Conservation (phyloP, 1,139 yeast species). For the Starmera stellimalicola region DNA sequence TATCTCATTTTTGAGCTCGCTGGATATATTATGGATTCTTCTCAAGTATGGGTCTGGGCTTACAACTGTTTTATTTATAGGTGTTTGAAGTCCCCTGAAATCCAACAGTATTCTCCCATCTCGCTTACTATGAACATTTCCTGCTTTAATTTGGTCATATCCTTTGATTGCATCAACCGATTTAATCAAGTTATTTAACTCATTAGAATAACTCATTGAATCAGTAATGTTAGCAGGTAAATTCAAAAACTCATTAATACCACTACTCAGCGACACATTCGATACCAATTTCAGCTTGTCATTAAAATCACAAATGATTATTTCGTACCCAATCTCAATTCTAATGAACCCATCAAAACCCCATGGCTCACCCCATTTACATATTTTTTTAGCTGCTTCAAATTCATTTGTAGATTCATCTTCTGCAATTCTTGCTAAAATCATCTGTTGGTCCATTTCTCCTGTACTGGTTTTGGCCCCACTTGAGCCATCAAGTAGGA, state of each 20-base stretch:
- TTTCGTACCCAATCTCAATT: conserved; percentile 47
- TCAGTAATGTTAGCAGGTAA: conserved; percentile 18
- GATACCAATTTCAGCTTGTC: conserved; percentile 33
- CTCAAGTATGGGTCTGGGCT: conserved; percentile 37
- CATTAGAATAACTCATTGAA: conserved; percentile 15
- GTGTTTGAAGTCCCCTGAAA: conserved; percentile 39
- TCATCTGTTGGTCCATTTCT: conserved; percentile 48
- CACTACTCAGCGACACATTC: conserved; percentile 31
- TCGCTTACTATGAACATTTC: conserved; percentile 32
- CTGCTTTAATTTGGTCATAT: conserved; percentile 35
- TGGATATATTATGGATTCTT: conserved; percentile 31
- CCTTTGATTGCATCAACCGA: conserved; percentile 23
- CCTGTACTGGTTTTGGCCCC: conserved; percentile 43
- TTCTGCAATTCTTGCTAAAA: conserved; percentile 17
- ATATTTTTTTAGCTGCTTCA: conserved; percentile 34
- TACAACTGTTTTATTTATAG: conserved; percentile 36
- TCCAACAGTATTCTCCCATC: conserved; percentile 40
- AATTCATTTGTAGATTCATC: conserved; percentile 29
- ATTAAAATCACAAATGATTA: conserved; percentile 42
- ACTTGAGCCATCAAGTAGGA: conserved; percentile 49
- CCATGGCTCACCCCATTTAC: conserved; percentile 28
- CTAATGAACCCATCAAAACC: conserved; percentile 45
- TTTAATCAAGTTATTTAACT: conserved; percentile 20
- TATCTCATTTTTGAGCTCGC: conserved; percentile 25
- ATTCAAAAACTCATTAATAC: conserved; percentile 19